Conservation (phyloP, 225 moss, liverwort and hornwort species). For the Asterella californica region DNA sequence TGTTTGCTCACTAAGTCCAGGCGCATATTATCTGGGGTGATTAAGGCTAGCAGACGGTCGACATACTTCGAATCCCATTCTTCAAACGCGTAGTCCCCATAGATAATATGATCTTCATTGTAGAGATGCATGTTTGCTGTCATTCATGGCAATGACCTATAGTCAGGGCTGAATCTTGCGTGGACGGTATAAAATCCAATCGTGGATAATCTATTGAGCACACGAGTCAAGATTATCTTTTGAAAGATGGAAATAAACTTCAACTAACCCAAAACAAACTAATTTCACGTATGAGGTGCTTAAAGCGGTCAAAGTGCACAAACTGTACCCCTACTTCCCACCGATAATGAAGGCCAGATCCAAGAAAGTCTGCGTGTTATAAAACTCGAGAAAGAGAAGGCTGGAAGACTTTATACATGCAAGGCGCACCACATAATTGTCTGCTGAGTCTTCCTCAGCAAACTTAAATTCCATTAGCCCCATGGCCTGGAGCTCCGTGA, state of each 20-base stretch:
- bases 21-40: constrained; percentile 88
- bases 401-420: constrained; percentile 48
- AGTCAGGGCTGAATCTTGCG: neutral
- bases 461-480: constrained; percentile 95
- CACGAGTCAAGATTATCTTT: neutral
- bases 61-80: constrained; percentile 83
- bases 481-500: constrained; percentile 93
- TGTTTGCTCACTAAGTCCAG: constrained; percentile 75
- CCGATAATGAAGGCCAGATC: neutral
- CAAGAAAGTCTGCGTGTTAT: neutral
- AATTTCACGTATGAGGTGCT: too few species aligned
- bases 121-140: constrained; percentile 87
- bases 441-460: constrained; percentile 96
- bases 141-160: neutral
- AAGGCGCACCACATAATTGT: constrained; percentile 86
- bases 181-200: neutral
- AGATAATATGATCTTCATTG: constrained; percentile 68
- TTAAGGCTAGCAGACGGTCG: constrained; percentile 55
- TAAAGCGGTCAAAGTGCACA: too few species aligned
- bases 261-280: too few species aligned
- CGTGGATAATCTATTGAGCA: neutral
- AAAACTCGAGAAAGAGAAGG: neutral
- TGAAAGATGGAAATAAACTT: neutral
- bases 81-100: constrained; percentile 95
- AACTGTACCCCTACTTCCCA: too few species aligned